Base-by-base conservation (phyloP, 2,329 filamentous ascomycete species). In the Macroventuria anomochaeta region DNA sequence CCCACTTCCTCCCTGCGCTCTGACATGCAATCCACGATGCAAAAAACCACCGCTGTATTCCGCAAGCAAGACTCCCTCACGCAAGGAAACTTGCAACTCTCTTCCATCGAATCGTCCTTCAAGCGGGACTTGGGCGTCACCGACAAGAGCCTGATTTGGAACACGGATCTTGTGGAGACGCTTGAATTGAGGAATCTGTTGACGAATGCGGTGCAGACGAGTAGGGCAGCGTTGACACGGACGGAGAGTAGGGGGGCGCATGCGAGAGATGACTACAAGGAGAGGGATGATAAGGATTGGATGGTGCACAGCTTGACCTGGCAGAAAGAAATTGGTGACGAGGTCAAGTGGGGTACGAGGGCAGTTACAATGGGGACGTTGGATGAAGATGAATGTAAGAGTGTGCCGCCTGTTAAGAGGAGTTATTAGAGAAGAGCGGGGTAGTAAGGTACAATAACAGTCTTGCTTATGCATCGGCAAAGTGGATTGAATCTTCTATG, bases 61-160 rank as follows among this genome's bases (percentile, higher is more conserved):
- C 75, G 79, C 15, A 79, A 75, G 0, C 62, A 74, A 17, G 65
- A 72, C 36, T 71, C 73, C 1, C 63, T 80, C 0, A 52, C 62
- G 5, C 53, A 53, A 2, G 78, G 78, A 1, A 67, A 74, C 37
- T 33, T 53, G 0, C 46, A 63, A 3, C 68, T 80, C n/a, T 31
- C 55, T n/a, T 26, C 62, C 10, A 68, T 80, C 5, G 73, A 78
- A 46, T 37, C 59, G 0, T 61, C 67, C 5, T 80, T 79, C 49
- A 61, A 58, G 12, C 64, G 57, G 5, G 62, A 74, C 11, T 50
- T 81, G 2, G 61, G 59, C 0, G 61, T 81, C 3, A 75, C 68
- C 2, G 79, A 81, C 53, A 70, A 72, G 46, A 75, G 70, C 15
- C 62, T 81, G 55, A 77, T 81, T n/a, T 81, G 79, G 79, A 81